These are phyloP conservation scores for Baeospora myosura DNA, from an alignment of 1,284 basidiomycete genomes.

Conservation along the genomic window DNA sequence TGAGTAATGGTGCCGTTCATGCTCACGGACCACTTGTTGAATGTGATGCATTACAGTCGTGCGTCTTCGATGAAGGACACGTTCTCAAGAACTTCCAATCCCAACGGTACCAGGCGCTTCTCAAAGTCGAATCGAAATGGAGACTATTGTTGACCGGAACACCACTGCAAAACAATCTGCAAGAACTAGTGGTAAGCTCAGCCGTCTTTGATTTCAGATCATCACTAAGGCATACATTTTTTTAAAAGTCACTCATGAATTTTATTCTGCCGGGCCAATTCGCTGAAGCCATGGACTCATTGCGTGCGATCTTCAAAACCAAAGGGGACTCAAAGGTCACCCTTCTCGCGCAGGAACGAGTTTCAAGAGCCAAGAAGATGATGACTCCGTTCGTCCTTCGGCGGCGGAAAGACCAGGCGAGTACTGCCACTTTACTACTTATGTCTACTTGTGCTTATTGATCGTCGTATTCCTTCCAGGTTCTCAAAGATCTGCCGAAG, in stretches of 20 bases:
- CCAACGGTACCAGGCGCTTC: conserved; percentile 85
- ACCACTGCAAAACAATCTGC: conserved; percentile 85
- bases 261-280: conserved; percentile 96
- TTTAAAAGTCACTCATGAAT: conserved; percentile 83
- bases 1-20: conserved; percentile 33
- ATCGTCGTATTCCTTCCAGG: conserved; percentile 36
- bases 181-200: conserved; percentile 85
- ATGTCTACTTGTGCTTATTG: conserved; percentile 4
- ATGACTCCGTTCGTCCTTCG: conserved; percentile 98
- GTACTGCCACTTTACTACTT: too few species aligned
- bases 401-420: conserved; percentile 89
- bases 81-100: conserved; percentile 96
- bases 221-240: conserved; percentile 5
- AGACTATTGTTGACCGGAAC: conserved; percentile 92
- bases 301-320: conserved; percentile 96
- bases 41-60: conserved; percentile 44
- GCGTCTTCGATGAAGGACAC: conserved; percentile 94
- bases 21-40: conserved; percentile 2
- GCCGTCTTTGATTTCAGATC: conserved; percentile 1
- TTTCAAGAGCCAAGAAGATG: conserved; percentile 96
- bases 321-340: conserved; percentile 83
- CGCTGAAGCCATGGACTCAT: conserved; percentile 62
- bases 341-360: conserved; percentile 82
- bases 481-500: conserved; percentile 86
- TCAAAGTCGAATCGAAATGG: conserved; percentile 85